These are phyloP conservation scores for Venustampulla echinocandica DNA, from an alignment of 495 filamentous ascomycete species.

Conservation along the genomic window DNA sequence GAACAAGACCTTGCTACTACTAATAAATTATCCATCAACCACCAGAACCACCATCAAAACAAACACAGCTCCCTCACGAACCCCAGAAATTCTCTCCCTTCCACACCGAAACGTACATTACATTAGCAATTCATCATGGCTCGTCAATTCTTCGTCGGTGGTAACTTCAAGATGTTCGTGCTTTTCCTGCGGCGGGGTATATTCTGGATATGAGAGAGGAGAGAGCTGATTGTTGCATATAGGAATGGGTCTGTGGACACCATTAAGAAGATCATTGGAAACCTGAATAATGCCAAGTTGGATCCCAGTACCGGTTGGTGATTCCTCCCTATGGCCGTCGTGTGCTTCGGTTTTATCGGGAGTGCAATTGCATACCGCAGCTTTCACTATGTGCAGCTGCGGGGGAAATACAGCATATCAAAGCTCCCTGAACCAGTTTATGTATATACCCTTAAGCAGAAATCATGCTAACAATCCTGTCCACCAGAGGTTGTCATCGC, in stretches of 20 bases:
- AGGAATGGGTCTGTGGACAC: conserved; percentile 89
- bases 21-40: not conserved
- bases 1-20: not conserved
- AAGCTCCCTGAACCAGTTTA: too few relatives aligned
- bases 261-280: conserved; percentile 78
- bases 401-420: too few relatives aligned
- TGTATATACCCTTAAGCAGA: too few relatives aligned
- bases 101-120: not conserved
- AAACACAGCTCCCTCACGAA: too few relatives aligned
- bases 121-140: too few relatives aligned
- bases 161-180: conserved; percentile 96
- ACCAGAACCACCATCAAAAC: too few relatives aligned
- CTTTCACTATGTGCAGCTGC: too few relatives aligned
- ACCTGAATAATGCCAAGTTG: conserved; percentile 72
- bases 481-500: conserved; percentile 81
- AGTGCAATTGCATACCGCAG: too few relatives aligned
- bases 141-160: conserved; percentile 98
- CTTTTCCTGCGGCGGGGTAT: not conserved
- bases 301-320: conserved; percentile 56
- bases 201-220: conserved; percentile 5
- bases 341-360: too few relatives aligned
- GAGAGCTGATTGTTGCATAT: not conserved
- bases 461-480: conserved; percentile 6
- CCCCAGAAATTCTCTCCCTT: not conserved
- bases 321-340: too few relatives aligned